Percentiles rank a stretch among this genome's conserved stretches.
Evolutionary conservation across 495 filamentous ascomycete species (phyloP).

Genomic region (Glonium stellatum): DNA sequence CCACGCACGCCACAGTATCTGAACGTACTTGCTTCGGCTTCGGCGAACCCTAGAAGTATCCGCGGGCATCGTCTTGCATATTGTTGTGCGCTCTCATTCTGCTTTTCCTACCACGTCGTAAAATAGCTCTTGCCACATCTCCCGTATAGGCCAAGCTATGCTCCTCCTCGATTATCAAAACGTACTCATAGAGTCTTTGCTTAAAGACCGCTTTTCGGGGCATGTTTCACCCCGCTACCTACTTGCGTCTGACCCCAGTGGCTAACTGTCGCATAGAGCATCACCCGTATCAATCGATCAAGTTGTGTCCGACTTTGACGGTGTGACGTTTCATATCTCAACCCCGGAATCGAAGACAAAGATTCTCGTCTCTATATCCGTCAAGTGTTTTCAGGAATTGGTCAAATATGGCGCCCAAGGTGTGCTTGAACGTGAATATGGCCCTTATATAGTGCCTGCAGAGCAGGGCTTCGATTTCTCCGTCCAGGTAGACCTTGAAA

Average conservation of each 20-base stretch:
- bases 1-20: too few species aligned
- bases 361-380: slow-evolving; percentile 84
- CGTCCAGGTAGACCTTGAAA: slow-evolving; percentile 77
- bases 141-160: slow-evolving; percentile 49
- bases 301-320: slow-evolving; percentile 95
- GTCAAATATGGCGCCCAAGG: slow-evolving; percentile 85
- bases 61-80: too few species aligned
- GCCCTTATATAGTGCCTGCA: slow-evolving; percentile 76
- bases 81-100: too few species aligned
- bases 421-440: slow-evolving; percentile 91
- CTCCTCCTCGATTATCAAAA: slow-evolving; percentile 99
- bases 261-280: slow-evolving; percentile 48
- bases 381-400: slow-evolving; percentile 90
- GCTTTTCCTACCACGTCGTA: too few species aligned
- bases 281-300: slow-evolving; percentile 86
- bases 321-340: slow-evolving; percentile 94
- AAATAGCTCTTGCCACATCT: background rate
- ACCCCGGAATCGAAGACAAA: slow-evolving; percentile 88
- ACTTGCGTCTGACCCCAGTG: slow-evolving; percentile 7
- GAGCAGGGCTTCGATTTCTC: slow-evolving; percentile 95
- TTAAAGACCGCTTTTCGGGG: slow-evolving; percentile 92
- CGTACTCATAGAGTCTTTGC: slow-evolving; percentile 88
- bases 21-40: too few species aligned
- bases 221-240: slow-evolving; percentile 37
- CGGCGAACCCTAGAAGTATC: too few species aligned